Base-by-base conservation (phyloP, 2,329 filamentous ascomycete species). In the Colletotrichum acutatum region DNA sequence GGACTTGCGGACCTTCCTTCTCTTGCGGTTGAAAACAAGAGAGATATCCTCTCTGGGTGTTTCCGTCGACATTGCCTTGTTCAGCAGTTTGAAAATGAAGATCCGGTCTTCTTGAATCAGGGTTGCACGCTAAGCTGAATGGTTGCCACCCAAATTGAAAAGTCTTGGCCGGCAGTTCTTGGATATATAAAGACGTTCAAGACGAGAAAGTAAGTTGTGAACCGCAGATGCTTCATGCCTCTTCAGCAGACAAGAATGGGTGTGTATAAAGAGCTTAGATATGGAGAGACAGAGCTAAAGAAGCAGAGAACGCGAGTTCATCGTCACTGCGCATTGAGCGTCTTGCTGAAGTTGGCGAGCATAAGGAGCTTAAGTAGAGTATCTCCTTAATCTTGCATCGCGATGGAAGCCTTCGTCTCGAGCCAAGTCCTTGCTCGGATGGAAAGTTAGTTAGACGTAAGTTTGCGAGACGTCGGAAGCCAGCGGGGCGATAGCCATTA, bases 1-100 rank as follows among this genome's bases (percentile, higher is more conserved):
- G 24, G 65, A 67, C 37, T 67, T 58, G 34, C 65, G 65, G 14
- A 67, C 65, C 34, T 61, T 67, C 19, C 65, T 56, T 26, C 46
- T 22, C 37, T 67, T 67, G 28, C 65, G 65, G 28, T 46, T 60
- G 16, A 26, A 53, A 1, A 37, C 64, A 66, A 59, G 34, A 8
- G 30, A 26, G 24, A 58, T 32, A 46, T 54, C 56, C 37, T 67
- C 34, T 28, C 24, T 49, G 16, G 65, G 65, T 7, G 65, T 61
- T 24, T 46, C 42, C n/a, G 54, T 46, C 30, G 64, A n/a, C 28
- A 66, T 52, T 66, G 54, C 14, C 9, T 32, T 16, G 22, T 30
- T 9, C 12, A 30, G 26, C 32, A 19, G 7, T 1, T 26, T 4
- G 24, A 1, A 22, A 4, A 24, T 12, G 26, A 14, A 6, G 3